phyloP scores from a whole-genome alignment of 192 early-diverging fungal species.

The Dissophora ornata region DNA sequence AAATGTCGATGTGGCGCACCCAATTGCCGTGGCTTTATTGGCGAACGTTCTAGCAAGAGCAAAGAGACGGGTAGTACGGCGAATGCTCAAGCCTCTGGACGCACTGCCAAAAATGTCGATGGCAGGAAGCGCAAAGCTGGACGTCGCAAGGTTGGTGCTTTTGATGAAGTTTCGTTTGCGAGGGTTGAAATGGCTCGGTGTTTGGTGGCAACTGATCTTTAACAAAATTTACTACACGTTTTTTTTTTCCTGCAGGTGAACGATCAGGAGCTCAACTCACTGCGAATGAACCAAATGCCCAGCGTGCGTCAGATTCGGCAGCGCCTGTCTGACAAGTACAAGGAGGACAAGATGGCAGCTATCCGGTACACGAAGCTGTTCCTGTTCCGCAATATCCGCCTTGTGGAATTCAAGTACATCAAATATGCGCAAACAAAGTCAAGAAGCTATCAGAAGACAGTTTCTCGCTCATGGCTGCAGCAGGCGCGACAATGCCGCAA shows the following conservation, averaged over 20 bases:
- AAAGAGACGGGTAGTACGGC: slow-evolving; percentile 7
- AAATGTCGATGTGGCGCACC: slow-evolving; percentile 74
- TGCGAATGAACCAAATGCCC: slow-evolving; percentile 31
- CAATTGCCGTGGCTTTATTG: slow-evolving; percentile 76
- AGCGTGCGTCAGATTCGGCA: slow-evolving; percentile 38
- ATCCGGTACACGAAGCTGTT: slow-evolving; percentile 43
- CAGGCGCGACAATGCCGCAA: slow-evolving; percentile 40
- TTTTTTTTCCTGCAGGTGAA: slow-evolving; percentile 14
- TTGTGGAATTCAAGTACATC: slow-evolving; percentile 49
- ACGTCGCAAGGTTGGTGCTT: slow-evolving; percentile 26
- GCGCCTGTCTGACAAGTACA: slow-evolving; percentile 49
- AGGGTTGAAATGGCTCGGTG: too few species aligned
- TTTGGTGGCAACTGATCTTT: too few species aligned
- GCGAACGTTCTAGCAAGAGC: slow-evolving; percentile 50
- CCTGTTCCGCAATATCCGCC: slow-evolving; percentile 42
- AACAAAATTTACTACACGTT: background rate
- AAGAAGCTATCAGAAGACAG: slow-evolving; percentile 38
- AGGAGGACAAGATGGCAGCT: slow-evolving; percentile 36
- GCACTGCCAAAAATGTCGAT: slow-evolving; percentile 23
- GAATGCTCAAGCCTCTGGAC: background rate
- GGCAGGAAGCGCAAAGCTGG: slow-evolving; percentile 37
- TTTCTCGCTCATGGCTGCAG: slow-evolving; percentile 21
- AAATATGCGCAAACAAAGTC: slow-evolving; percentile 52
- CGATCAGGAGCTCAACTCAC: slow-evolving; percentile 15
- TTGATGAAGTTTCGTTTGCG: too few species aligned